Evolutionary conservation across 2,329 filamentous ascomycete species (phyloP).

Genomic region (Sordariomycetes sp.): DNA sequence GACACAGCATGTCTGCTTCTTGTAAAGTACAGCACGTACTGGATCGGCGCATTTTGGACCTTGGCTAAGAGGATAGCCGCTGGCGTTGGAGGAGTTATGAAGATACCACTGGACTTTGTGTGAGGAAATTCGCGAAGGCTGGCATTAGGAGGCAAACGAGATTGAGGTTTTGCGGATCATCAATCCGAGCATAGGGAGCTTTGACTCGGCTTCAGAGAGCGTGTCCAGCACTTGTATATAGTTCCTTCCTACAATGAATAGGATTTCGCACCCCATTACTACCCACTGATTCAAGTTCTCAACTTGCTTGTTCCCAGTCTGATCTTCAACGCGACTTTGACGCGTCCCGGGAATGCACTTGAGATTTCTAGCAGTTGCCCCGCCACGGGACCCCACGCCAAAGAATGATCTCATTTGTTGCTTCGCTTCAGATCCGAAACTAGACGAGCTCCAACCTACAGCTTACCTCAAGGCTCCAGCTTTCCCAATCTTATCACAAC

Average conservation of each 20-base stretch:
- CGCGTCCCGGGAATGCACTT: no score
- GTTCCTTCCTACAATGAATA: no score
- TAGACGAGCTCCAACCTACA: background rate
- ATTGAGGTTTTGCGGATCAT: no score
- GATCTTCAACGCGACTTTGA: slow-evolving; percentile 6
- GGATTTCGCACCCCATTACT: no score
- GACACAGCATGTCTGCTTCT: slow-evolving; percentile 14
- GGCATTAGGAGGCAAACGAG: no score
- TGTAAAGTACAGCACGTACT: slow-evolving; percentile 19
- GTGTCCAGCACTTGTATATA: no score
- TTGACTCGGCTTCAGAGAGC: no score
- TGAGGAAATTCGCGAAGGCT: no score
- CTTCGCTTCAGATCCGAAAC: background rate
- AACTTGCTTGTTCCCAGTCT: no score
- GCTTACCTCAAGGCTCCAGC: no score
- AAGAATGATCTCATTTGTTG: slow-evolving; percentile 18
- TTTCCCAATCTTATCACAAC: background rate
- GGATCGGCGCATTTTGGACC: slow-evolving; percentile 19
- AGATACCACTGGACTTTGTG: slow-evolving; percentile 26
- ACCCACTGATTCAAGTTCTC: no score
- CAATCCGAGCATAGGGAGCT: no score
- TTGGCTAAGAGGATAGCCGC: slow-evolving; percentile 13
- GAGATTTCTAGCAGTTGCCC: slow-evolving; percentile 10
- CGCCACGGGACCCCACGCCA: slow-evolving; percentile 13
- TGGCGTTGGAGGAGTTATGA: slow-evolving; percentile 27